Evolutionary conservation across 371 early-diverging fungal species (phyloP).

Genomic region (Mortierella sp.): DNA sequence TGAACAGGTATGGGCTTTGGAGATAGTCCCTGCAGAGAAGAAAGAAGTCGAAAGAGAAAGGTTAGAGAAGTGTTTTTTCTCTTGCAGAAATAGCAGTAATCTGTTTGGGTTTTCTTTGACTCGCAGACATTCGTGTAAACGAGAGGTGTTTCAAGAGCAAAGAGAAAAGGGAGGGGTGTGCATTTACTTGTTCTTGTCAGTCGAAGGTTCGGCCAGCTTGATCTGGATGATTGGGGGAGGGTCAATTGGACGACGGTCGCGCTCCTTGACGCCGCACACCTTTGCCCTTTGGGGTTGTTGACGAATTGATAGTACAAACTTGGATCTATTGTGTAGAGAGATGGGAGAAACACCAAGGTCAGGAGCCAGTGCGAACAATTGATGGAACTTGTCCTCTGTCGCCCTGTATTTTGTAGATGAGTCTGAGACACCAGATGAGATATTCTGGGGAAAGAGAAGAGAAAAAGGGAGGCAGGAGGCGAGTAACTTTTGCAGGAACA

Average conservation of each 20-base stretch:
- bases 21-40: slow-evolving; percentile 67
- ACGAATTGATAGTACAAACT: slow-evolving; percentile 25
- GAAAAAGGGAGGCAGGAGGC: background rate
- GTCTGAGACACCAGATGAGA: background rate
- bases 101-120: background rate
- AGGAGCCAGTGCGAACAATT: background rate
- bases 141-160: background rate
- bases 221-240: slow-evolving; percentile 94
- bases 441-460: background rate
- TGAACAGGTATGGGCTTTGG: slow-evolving; percentile 87
- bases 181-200: slow-evolving; percentile 32
- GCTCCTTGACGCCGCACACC: slow-evolving; percentile 35
- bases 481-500: background rate
- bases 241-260: slow-evolving; percentile 92
- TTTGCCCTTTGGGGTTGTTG: slow-evolving; percentile 35
- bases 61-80: background rate
- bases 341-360: background rate
- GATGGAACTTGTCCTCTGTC: background rate
- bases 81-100: background rate
- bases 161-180: background rate
- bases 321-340: slow-evolving; percentile 4
- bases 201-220: slow-evolving; percentile 69
- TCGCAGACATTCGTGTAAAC: background rate
- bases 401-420: background rate
- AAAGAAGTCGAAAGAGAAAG: background rate